phyloP scores from a whole-genome alignment of 1,284 basidiomycete species.

The Fistulina hepatica region DNA sequence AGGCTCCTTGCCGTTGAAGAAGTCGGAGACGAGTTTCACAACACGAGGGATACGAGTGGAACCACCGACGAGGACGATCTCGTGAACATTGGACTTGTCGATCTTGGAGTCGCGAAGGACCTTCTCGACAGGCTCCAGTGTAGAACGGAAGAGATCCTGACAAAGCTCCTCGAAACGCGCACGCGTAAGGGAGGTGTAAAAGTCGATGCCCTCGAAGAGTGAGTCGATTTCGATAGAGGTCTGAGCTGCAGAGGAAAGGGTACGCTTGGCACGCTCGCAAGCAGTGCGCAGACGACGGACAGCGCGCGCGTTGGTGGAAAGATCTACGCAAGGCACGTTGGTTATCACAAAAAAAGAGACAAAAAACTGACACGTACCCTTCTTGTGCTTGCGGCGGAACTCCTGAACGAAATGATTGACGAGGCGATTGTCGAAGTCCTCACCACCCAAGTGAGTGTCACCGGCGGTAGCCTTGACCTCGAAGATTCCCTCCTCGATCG shows the following conservation, averaged over 20 bases:
- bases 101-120: slow-evolving; percentile 98
- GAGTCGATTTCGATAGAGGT: slow-evolving; percentile 98
- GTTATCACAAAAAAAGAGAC: neutral
- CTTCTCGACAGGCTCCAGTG: slow-evolving; percentile 97
- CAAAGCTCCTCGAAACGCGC: slow-evolving; percentile 98
- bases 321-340: slow-evolving; percentile 39
- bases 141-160: slow-evolving; percentile 94
- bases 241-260: slow-evolving; percentile 93
- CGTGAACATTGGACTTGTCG: slow-evolving; percentile 90
- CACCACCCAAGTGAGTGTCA: slow-evolving; percentile 98
- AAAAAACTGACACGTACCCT: slow-evolving; percentile 39
- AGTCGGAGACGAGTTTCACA: slow-evolving; percentile 96
- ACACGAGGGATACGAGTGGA: slow-evolving; percentile 98
- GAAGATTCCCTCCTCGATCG: slow-evolving; percentile 98
- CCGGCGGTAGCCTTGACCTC: slow-evolving; percentile 98
- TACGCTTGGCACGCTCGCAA: slow-evolving; percentile 98
- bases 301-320: slow-evolving; percentile 89
- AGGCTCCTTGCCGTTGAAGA: slow-evolving; percentile 97
- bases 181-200: slow-evolving; percentile 97
- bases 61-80: slow-evolving; percentile 96
- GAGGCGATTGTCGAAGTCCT: slow-evolving; percentile 98
- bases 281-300: slow-evolving; percentile 96
- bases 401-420: slow-evolving; percentile 98
- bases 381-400: slow-evolving; percentile 99
- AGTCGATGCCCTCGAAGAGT: slow-evolving; percentile 95